phyloP scores from a whole-genome alignment of 495 filamentous ascomycete genomes.

The Penicillium desertorum region DNA sequence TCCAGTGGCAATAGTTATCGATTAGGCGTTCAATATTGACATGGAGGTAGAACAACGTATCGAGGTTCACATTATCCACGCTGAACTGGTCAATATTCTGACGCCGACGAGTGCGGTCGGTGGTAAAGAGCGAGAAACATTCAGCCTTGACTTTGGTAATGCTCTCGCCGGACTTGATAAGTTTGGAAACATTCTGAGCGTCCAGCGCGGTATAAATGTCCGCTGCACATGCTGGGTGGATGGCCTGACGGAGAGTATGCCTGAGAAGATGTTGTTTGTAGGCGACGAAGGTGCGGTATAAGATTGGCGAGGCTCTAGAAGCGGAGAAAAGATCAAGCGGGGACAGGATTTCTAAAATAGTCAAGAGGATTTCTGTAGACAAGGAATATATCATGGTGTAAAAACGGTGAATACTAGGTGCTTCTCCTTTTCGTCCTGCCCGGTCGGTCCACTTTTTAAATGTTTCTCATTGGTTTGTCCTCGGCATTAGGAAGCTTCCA shows the following conservation, averaged over 20 bases:
- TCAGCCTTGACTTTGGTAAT: not conserved
- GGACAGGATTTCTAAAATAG: not conserved
- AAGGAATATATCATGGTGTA: constrained; percentile 2
- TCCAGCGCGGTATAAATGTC: constrained; percentile 1
- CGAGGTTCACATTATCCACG: too few relatives aligned
- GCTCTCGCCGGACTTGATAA: not conserved
- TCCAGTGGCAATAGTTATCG: too few relatives aligned
- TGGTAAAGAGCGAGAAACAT: not conserved
- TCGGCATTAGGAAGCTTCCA: too few relatives aligned
- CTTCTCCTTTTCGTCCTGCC: not conserved
- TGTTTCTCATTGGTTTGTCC: not conserved
- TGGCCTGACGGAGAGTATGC: not conserved
- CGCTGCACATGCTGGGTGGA: constrained; percentile 1
- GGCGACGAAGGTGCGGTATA: not conserved
- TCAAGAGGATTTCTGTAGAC: not conserved
- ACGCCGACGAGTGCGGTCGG: too few relatives aligned
- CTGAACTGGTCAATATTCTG: too few relatives aligned
- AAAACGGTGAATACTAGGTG: not conserved
- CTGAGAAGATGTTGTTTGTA: constrained; percentile 1
- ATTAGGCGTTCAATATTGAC: too few relatives aligned
- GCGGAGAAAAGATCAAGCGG: not conserved
- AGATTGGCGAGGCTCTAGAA: not conserved
- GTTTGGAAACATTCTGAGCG: not conserved
- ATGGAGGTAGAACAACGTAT: too few relatives aligned
- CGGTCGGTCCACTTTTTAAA: not conserved